Percentiles rank a stretch among this genome's conserved stretches.
phyloP scores from a whole-genome alignment of 805 yeast genomes.

The Schwanniomyces pseudopolymorphus region DNA sequence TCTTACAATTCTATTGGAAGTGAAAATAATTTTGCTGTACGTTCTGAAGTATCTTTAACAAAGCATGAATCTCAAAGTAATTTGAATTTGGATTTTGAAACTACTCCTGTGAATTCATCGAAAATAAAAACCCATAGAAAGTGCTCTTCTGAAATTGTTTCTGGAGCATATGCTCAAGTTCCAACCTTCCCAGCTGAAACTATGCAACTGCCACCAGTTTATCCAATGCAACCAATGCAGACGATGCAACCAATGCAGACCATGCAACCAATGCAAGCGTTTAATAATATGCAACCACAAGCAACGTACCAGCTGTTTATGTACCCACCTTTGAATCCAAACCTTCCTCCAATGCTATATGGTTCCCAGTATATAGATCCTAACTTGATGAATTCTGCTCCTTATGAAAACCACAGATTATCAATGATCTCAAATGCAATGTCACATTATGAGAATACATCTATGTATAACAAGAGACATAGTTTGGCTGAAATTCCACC shows the following conservation, averaged over 20 bases:
- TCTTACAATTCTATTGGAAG: constrained; percentile 34
- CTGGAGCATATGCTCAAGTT: background rate
- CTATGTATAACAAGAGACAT: background rate
- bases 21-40: constrained; percentile 21
- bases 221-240: background rate
- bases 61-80: no score
- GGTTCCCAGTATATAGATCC: background rate
- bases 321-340: background rate
- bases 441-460: background rate
- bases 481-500: background rate
- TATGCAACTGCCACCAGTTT: background rate
- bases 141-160: background rate
- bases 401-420: background rate
- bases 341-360: background rate
- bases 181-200: background rate
- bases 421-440: background rate
- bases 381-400: background rate
- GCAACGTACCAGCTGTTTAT: background rate
- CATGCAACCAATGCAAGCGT: background rate
- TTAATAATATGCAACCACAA: background rate
- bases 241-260: no score
- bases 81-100: no score
- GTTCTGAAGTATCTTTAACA: constrained; percentile 10
- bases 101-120: background rate
- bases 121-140: background rate